Conservation (phyloP, 2,329 filamentous ascomycete species). For the Beauveria medogensis region DNA sequence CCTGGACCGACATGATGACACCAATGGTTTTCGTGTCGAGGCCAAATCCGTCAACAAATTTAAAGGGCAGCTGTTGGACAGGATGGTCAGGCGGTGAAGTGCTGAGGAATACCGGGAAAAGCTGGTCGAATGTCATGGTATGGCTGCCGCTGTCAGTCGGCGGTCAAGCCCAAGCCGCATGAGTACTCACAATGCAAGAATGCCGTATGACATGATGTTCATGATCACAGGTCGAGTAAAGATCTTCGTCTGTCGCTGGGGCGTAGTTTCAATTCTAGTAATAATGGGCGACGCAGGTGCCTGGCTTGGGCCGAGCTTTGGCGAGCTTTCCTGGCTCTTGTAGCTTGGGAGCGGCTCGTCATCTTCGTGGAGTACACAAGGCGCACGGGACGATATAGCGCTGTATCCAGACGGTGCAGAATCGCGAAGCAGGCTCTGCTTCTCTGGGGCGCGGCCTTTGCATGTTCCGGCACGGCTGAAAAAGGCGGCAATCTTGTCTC, state of each 20-base stretch:
- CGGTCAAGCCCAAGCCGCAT: neutral
- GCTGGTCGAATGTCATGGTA: constrained; percentile 92
- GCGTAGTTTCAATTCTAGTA: constrained; percentile 13
- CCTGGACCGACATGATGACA: constrained; percentile 80
- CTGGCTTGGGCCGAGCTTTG: constrained; percentile 31
- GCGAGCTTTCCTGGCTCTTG: constrained; percentile 50
- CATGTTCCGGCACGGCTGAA: constrained; percentile 27
- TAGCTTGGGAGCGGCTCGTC: constrained; percentile 64
- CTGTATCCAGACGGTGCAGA: constrained; percentile 58
- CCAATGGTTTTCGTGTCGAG: constrained; percentile 79
- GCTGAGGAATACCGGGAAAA: constrained; percentile 87
- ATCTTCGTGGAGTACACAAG: constrained; percentile 19
- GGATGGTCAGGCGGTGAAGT: constrained; percentile 46
- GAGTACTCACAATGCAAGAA: constrained; percentile 80
- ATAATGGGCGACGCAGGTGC: constrained; percentile 16
- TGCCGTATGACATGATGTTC: constrained; percentile 83
- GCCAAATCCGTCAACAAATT: constrained; percentile 80
- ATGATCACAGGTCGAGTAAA: constrained; percentile 82
- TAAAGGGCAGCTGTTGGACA: constrained; percentile 64
- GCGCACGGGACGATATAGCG: constrained; percentile 24
- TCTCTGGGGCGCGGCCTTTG: constrained; percentile 39
- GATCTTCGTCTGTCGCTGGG: constrained; percentile 36
- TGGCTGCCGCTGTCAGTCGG: constrained; percentile 49
- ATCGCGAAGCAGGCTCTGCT: constrained; percentile 54
- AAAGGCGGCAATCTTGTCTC: constrained; percentile 56